A percentile compares a stretch with the other conserved stretches of the same genome.
Conservation (phyloP, 495 filamentous ascomycete species). For the Aspergillus sparsus region DNA sequence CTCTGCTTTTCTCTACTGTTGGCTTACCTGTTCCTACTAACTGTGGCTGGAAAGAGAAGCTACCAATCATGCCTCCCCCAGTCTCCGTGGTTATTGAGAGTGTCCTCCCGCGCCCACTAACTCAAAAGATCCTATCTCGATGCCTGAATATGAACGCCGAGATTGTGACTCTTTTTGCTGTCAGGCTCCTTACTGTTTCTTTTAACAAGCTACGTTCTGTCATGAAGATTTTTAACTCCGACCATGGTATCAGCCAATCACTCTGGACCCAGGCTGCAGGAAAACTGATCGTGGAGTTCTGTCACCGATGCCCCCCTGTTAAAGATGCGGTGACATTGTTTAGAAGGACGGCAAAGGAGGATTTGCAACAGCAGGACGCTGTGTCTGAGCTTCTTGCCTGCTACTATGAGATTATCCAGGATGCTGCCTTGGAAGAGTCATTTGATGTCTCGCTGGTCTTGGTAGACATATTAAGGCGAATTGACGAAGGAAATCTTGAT, state of each 20-base stretch:
- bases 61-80: constrained; percentile 66
- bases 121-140: constrained; percentile 69
- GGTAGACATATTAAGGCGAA: constrained; percentile 59
- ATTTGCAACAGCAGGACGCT: constrained; percentile 76
- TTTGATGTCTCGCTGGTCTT: constrained; percentile 81
- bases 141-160: constrained; percentile 75
- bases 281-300: constrained; percentile 72
- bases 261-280: constrained; percentile 67
- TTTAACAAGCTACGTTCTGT: constrained; percentile 73
- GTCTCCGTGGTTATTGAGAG: constrained; percentile 75
- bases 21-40: constrained; percentile 68
- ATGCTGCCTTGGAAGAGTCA: constrained; percentile 75
- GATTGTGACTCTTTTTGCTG: constrained; percentile 78
- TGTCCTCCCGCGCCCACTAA: constrained; percentile 81
- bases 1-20: constrained; percentile 78
- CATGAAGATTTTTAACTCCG: constrained; percentile 41
- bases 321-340: constrained; percentile 74
- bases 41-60: constrained; percentile 62
- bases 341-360: constrained; percentile 60
- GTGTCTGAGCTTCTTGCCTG: constrained; percentile 69
- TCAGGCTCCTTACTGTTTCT: constrained; percentile 72
- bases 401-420: constrained; percentile 80
- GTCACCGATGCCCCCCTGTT: constrained; percentile 72
- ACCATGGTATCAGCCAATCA: constrained; percentile 41
- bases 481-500: constrained; percentile 42